Percentiles rank a stretch among this genome's conserved stretches.
Conservation (phyloP, 768 basidiomycete genomes). For the Trametes elegans region DNA sequence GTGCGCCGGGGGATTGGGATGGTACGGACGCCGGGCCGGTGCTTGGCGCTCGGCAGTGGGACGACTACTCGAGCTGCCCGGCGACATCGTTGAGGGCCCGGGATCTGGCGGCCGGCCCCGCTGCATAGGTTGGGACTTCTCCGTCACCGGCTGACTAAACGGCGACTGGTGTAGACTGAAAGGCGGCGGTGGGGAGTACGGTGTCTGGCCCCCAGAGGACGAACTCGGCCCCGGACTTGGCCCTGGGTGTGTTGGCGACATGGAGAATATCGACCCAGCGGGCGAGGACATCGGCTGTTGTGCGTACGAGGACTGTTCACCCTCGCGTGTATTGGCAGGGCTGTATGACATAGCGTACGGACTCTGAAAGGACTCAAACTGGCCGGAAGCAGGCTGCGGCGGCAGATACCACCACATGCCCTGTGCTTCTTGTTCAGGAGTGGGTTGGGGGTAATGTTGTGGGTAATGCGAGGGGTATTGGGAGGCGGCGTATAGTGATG, state of each 20-base stretch:
- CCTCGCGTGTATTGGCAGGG: constrained; percentile 19
- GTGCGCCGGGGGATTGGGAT: constrained; percentile 68
- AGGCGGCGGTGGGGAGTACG: constrained; percentile 15
- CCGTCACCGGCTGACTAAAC: not conserved
- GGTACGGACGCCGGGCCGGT: constrained; percentile 52
- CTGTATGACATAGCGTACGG: constrained; percentile 24
- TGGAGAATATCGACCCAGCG: constrained; percentile 7
- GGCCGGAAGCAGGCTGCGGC: constrained; percentile 24
- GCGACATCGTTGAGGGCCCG: constrained; percentile 9
- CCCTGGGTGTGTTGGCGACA: constrained; percentile 14
- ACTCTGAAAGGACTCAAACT: constrained; percentile 23
- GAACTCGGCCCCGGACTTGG: constrained; percentile 11
- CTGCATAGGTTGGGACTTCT: constrained; percentile 4
- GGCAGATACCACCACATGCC: constrained; percentile 56
- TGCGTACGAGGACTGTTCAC: constrained; percentile 15
- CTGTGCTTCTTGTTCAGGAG: constrained; percentile 37
- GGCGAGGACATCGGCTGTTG: constrained; percentile 11
- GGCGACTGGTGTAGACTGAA: not conserved
- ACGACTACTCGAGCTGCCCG: constrained; percentile 9
- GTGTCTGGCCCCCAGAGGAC: constrained; percentile 4
- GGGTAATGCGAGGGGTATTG: constrained; percentile 40
- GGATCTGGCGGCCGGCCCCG: constrained; percentile 18
- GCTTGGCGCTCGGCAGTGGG: constrained; percentile 4
- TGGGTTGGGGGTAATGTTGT: constrained; percentile 36
- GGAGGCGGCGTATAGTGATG: constrained; percentile 17